Evolutionary conservation across 257 asterid genomes (phyloP).

Genomic region (Solanum boliviense): DNA sequence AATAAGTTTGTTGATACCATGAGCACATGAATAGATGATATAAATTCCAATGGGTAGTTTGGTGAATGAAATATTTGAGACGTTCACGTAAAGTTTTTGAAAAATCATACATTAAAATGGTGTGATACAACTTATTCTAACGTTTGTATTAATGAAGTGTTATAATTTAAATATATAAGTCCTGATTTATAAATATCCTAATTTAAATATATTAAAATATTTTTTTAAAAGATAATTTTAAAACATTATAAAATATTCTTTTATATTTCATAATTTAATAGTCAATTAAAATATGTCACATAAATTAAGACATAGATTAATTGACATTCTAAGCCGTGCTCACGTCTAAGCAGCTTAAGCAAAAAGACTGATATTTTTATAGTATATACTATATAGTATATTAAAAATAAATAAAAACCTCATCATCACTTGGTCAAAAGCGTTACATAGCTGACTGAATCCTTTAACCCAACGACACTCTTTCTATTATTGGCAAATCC

Average conservation of each 20-base stretch:
- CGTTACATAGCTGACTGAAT: slow-evolving; percentile 2
- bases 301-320: accelerated
- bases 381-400: not conserved
- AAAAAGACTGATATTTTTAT: not conserved
- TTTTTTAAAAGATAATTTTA: accelerated
- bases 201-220: not conserved
- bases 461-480: slow-evolving; percentile 29
- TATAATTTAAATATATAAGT: accelerated
- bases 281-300: accelerated
- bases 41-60: not conserved
- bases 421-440: not conserved
- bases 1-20: not conserved
- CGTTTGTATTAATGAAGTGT: not conserved
- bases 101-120: not conserved
- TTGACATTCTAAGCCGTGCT: not conserved
- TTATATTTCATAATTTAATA: accelerated
- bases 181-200: not conserved
- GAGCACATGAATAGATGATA: not conserved
- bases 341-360: not conserved
- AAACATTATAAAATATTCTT: not conserved
- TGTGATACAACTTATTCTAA: not conserved
- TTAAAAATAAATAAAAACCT: too few species aligned
- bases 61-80: not conserved
- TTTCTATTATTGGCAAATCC: slow-evolving; percentile 44
- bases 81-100: accelerated